Evolutionary conservation across 2,329 filamentous ascomycete species (phyloP).

Genomic region (Sporothrix curviconia): DNA sequence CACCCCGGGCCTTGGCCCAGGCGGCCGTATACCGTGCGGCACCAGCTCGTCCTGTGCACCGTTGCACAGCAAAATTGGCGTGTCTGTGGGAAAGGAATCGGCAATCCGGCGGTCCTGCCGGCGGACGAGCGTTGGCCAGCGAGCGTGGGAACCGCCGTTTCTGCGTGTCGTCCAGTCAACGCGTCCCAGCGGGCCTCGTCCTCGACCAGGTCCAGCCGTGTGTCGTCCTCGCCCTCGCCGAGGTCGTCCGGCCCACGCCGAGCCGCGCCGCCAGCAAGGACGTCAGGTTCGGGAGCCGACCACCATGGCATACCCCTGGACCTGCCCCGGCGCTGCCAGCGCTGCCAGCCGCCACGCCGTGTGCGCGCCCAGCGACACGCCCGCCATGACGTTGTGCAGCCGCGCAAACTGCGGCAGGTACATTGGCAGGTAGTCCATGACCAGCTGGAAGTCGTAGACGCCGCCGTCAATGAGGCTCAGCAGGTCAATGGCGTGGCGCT

Average conservation of each 20-base stretch:
- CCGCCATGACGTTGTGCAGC: not conserved
- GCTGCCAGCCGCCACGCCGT: constrained; percentile 2
- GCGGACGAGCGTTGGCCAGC: not conserved
- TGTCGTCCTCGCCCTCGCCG: too few species aligned
- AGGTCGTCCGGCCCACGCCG: too few species aligned
- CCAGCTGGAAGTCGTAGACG: not conserved
- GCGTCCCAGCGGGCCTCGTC: too few species aligned
- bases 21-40: not conserved
- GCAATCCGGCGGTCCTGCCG: not conserved
- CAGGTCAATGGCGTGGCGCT: constrained; percentile 1
- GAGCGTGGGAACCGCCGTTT: not conserved
- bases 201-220: too few species aligned
- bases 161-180: not conserved
- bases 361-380: not conserved
- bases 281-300: not conserved
- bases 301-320: not conserved
- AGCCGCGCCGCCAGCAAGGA: not conserved
- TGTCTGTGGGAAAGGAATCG: not conserved
- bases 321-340: not conserved
- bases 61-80: not conserved
- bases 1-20: not conserved
- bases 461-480: not conserved
- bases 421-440: constrained; percentile 5
- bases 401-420: not conserved
- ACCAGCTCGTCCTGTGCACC: not conserved